Evolutionary conservation across 2,329 filamentous ascomycete genomes (phyloP).

Genomic region (Colletotrichum tabaci): DNA sequence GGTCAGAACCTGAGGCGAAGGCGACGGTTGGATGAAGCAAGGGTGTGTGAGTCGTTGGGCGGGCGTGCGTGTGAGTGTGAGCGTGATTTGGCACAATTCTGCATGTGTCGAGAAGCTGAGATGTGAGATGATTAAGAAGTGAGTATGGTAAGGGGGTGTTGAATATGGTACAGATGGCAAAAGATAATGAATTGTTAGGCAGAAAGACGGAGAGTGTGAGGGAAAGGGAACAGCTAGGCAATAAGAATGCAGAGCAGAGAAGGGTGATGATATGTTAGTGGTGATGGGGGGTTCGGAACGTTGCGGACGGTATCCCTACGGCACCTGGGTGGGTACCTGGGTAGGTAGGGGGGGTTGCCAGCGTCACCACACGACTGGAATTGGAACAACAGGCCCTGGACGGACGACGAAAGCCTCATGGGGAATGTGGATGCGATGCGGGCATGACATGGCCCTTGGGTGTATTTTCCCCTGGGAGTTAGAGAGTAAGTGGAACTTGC

Average conservation of each 20-base stretch:
- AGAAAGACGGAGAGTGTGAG: conserved; percentile 15
- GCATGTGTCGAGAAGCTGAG: conserved; percentile 10
- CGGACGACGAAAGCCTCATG: conserved; percentile 27
- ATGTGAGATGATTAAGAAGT: conserved; percentile 28
- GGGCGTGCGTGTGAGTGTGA: neutral
- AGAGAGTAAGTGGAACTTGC: neutral
- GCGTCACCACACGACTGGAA: conserved; percentile 19
- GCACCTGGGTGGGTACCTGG: neutral
- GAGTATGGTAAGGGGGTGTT: conserved; percentile 16
- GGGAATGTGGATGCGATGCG: conserved; percentile 38
- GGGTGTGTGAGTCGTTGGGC: conserved; percentile 20
- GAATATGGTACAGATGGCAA: conserved; percentile 10
- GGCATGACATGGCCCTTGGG: neutral
- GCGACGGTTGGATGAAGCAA: conserved; percentile 36
- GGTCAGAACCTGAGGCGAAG: conserved; percentile 28
- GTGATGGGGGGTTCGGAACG: conserved; percentile 24
- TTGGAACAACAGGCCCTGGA: conserved; percentile 25
- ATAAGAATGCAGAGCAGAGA: neutral
- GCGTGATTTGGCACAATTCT: conserved; percentile 20
- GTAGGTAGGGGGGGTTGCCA: neutral
- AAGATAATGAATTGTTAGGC: conserved; percentile 21
- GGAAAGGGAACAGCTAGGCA: neutral
- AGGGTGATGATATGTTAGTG: conserved; percentile 11
- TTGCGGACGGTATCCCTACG: neutral
- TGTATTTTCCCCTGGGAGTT: no score